Evolutionary conservation across 208 protist genomes (phyloP).

Genomic region (Trypanosoma grayi): DNA sequence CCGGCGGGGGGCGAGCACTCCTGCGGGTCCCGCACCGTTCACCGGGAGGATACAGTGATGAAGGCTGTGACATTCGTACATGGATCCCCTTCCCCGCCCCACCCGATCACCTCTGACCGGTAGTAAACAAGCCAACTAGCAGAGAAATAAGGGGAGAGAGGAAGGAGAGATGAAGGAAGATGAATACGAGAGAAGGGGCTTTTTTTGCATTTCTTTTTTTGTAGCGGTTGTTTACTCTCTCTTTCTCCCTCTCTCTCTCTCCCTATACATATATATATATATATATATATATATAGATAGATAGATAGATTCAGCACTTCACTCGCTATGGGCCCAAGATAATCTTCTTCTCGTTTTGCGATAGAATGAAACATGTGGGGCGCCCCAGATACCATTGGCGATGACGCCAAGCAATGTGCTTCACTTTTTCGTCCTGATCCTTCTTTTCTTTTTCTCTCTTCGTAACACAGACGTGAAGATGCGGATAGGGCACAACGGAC

Average conservation of each 20-base stretch:
- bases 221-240: too few relatives aligned
- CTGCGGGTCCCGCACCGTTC: neutral
- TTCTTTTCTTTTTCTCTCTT: conserved; percentile 1
- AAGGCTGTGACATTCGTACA: conserved; percentile 23
- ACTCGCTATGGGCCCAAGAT: too few relatives aligned
- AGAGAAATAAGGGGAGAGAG: conserved; percentile 7
- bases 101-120: neutral
- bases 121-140: neutral
- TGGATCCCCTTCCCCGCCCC: neutral
- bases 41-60: conserved; percentile 23
- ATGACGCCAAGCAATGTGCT: neutral
- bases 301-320: too few relatives aligned
- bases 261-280: too few relatives aligned
- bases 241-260: too few relatives aligned
- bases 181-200: neutral
- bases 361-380: neutral
- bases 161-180: neutral
- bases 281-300: too few relatives aligned
- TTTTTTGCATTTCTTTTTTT: too few relatives aligned
- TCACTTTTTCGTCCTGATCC: neutral
- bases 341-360: too few relatives aligned
- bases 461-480: neutral
- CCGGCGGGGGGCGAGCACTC: conserved; percentile 2
- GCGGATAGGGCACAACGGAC: neutral
- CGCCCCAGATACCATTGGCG: neutral